These are phyloP conservation scores for Aspergillus versicolor DNA, from an alignment of 2,329 filamentous ascomycete genomes.

Conservation along the genomic window DNA sequence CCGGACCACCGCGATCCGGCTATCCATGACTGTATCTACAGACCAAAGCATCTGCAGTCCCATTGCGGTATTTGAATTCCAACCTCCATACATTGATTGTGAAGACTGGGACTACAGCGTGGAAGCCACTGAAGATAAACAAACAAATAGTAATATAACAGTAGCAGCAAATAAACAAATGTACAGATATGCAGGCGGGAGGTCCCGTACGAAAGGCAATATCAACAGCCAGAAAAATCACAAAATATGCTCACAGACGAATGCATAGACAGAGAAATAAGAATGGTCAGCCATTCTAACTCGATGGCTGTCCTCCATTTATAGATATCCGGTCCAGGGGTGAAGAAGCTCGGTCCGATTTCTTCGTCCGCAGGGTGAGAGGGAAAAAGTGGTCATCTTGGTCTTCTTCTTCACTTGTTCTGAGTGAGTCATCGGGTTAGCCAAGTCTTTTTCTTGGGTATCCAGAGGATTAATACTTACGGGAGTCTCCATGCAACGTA, in stretches of 20 bases:
- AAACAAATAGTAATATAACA: not conserved
- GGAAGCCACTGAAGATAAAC: not conserved
- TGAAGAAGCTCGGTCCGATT: conserved; percentile 37
- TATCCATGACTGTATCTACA: not conserved
- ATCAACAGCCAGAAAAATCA: conserved; percentile 2
- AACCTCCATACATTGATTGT: not conserved
- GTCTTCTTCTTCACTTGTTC: conserved; percentile 82
- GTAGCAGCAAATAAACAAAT: not conserved
- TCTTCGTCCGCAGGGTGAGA: conserved; percentile 60
- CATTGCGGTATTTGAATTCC: too few relatives aligned
- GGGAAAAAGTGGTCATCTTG: conserved; percentile 74
- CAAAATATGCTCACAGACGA: not conserved
- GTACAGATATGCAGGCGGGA: not conserved
- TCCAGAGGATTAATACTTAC: conserved; percentile 60
- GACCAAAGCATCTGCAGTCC: too few relatives aligned
- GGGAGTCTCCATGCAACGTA: conserved; percentile 98
- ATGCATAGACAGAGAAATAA: not conserved
- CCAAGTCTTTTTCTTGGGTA: conserved; percentile 1
- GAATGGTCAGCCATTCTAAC: not conserved
- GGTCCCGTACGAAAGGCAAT: not conserved
- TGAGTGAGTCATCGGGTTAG: conserved; percentile 26
- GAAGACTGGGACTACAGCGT: not conserved
- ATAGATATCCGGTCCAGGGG: conserved; percentile 37
- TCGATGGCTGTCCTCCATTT: conserved; percentile 22
- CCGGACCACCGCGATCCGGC: conserved; percentile 12